A percentile compares a stretch with the other conserved stretches of the same genome.
Conservation (phyloP, 345 rosid genomes). For the Citrus glauca region DNA sequence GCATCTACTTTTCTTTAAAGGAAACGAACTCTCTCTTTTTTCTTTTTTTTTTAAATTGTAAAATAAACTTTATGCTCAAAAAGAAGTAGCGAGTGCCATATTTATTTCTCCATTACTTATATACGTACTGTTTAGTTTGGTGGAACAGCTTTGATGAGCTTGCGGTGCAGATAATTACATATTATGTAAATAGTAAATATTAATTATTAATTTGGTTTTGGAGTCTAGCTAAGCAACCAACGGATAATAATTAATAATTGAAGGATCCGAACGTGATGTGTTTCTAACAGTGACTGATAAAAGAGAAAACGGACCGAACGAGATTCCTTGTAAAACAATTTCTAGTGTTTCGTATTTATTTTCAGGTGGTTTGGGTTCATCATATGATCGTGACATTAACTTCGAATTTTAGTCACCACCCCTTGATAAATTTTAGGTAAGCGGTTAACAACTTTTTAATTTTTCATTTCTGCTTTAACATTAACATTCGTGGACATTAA, state of each 20-base stretch:
- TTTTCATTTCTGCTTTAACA: not conserved
- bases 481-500: not conserved
- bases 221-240: not conserved
- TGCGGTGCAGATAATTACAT: not conserved
- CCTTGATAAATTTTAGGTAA: not conserved
- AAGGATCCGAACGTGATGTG: not conserved
- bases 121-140: not conserved
- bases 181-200: not conserved
- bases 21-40: too few species aligned
- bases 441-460: not conserved
- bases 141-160: not conserved
- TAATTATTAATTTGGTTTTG: not conserved
- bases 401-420: not conserved
- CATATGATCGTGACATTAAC: not conserved
- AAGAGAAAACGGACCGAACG: not conserved
- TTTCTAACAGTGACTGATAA: not conserved
- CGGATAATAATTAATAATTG: not conserved
- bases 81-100: not conserved
- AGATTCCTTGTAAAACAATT: slow-evolving; percentile 2
- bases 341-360: not conserved
- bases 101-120: not conserved
- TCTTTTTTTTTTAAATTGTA: too few species aligned
- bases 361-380: not conserved
- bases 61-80: not conserved
- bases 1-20: too few species aligned